Percentiles rank a stretch among this genome's conserved stretches.
Evolutionary conservation across 108 stramenopile genomes (phyloP).

Genomic region (Mayamaea pseudoterrestris): DNA sequence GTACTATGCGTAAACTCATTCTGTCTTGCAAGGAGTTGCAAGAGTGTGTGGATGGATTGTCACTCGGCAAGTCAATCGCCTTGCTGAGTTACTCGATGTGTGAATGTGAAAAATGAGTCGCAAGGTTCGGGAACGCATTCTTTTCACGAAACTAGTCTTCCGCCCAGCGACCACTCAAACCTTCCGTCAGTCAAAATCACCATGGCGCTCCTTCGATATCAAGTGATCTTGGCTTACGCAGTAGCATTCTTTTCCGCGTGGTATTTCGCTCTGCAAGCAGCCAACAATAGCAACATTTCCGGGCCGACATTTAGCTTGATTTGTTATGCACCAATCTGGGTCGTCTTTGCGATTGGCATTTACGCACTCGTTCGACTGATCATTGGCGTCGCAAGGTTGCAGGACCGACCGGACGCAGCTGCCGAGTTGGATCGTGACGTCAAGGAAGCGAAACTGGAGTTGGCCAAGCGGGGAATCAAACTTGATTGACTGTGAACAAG

Average conservation of each 20-base stretch:
- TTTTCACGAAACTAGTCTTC: too few species aligned
- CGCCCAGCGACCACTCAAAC: too few species aligned
- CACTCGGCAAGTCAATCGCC: too few species aligned
- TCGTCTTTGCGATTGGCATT: neutral
- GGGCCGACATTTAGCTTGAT: too few species aligned
- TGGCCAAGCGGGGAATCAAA: conserved; percentile 44
- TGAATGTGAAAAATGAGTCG: too few species aligned
- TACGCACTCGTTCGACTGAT: neutral
- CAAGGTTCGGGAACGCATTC: too few species aligned
- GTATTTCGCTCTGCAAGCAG: conserved; percentile 9
- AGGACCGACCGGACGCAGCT: conserved; percentile 54
- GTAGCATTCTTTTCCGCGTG: conserved; percentile 38
- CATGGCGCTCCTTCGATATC: conserved; percentile 43
- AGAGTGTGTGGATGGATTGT: too few species aligned
- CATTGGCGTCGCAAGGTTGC: conserved; percentile 32
- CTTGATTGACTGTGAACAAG: neutral
- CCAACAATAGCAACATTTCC: too few species aligned
- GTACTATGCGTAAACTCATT: too few species aligned
- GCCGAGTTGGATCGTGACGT: conserved; percentile 48
- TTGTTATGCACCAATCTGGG: neutral
- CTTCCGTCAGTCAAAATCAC: neutral
- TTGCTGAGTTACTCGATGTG: too few species aligned
- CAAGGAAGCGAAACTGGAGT: conserved; percentile 42
- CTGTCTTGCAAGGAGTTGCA: too few species aligned
- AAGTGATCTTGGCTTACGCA: conserved; percentile 36